Percentiles rank a stretch among this genome's conserved stretches.
phyloP scores from a whole-genome alignment of 1,284 basidiomycete species.

The Malassezia furfur region DNA sequence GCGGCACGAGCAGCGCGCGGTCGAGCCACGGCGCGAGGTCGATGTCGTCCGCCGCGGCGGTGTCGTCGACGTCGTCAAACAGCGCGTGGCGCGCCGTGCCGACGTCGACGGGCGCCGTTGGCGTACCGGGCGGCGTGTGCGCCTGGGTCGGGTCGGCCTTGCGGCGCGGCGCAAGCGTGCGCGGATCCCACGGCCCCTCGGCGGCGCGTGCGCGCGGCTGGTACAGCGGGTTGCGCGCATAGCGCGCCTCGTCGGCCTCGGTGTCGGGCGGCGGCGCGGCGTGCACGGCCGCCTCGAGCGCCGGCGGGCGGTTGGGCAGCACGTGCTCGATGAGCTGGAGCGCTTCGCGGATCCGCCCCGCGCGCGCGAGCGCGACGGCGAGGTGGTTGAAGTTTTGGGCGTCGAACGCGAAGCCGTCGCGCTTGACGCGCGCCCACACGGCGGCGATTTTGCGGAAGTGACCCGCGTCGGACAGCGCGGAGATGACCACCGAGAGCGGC shows the following conservation, averaged over 20 bases:
- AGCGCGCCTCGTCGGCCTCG: neutral
- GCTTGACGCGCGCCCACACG: constrained; percentile 61
- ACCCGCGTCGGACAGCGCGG: constrained; percentile 50
- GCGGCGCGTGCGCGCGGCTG: neutral
- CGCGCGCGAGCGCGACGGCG: constrained; percentile 63
- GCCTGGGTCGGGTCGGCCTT: neutral
- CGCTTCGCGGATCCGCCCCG: constrained; percentile 68
- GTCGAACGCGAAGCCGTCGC: constrained; percentile 71
- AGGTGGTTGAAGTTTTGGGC: constrained; percentile 89
- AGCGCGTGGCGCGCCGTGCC: neutral
- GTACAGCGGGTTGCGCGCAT: constrained; percentile 7
- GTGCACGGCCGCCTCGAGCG: neutral
- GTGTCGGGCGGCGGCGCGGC: neutral
- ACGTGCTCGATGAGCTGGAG: constrained; percentile 74
- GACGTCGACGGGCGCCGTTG: neutral
- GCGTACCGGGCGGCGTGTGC: neutral
- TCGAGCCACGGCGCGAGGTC: neutral
- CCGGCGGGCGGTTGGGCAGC: constrained; percentile 49
- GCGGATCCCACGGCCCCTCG: neutral
- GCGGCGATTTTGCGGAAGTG: constrained; percentile 62
- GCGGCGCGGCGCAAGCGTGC: neutral
- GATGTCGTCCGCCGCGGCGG: neutral
- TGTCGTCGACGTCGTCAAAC: neutral
- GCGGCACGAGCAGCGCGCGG: neutral
- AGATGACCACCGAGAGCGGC: constrained; percentile 75